Evolutionary conservation across 768 basidiomycete species (phyloP).

Genomic region (Xerocomellus intermedius): DNA sequence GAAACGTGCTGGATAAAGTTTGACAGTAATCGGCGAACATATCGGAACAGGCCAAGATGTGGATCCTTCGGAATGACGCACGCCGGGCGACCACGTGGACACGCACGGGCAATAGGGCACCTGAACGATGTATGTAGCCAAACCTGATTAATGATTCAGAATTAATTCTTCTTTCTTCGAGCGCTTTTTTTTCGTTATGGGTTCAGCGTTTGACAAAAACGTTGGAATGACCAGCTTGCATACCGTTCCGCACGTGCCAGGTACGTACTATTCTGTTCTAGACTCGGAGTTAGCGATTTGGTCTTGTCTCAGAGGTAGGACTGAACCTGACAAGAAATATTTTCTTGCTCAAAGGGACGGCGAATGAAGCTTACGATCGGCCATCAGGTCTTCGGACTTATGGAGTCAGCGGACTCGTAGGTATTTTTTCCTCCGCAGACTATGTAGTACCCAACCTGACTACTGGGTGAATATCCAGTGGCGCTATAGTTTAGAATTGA

Average conservation of each 20-base stretch:
- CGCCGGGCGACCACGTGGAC: too few species aligned
- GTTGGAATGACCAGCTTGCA: too few species aligned
- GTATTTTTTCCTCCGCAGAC: background rate
- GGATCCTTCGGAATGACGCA: too few species aligned
- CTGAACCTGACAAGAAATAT: background rate
- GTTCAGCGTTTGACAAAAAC: too few species aligned
- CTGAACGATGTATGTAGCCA: background rate
- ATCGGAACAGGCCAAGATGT: too few species aligned
- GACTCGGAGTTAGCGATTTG: background rate
- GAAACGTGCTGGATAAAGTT: background rate
- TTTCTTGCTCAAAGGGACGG: background rate
- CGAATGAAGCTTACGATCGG: background rate
- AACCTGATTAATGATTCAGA: background rate
- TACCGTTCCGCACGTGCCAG: too few species aligned
- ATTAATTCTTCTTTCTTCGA: background rate
- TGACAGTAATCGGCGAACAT: background rate
- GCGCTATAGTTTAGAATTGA: background rate
- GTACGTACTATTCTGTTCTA: too few species aligned
- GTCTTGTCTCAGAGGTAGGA: background rate
- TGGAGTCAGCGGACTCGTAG: background rate
- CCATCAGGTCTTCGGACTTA: background rate
- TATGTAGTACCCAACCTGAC: background rate
- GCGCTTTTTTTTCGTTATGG: too few species aligned
- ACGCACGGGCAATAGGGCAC: too few species aligned
- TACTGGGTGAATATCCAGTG: background rate